Evolutionary conservation across 2,329 filamentous ascomycete species (phyloP).

Genomic region (Fusarium pininemorale): DNA sequence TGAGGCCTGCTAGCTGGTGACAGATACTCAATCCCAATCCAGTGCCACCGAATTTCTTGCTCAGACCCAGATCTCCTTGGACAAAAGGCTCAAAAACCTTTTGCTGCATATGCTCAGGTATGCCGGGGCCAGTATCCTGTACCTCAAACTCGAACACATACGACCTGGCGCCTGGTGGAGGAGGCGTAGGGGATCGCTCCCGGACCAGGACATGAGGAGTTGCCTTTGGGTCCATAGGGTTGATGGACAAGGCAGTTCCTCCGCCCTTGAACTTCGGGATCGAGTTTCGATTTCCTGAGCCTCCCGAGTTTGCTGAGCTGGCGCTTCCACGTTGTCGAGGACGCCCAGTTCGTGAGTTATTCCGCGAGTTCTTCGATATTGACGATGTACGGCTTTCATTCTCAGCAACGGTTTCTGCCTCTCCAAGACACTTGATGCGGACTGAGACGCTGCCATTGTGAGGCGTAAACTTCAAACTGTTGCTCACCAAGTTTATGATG

Average conservation of each 20-base stretch:
- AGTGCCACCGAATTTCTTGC: constrained; percentile 90
- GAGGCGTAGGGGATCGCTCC: constrained; percentile 67
- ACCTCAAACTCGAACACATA: constrained; percentile 88
- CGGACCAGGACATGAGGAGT: constrained; percentile 57
- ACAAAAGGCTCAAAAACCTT: constrained; percentile 95
- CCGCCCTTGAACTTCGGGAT: constrained; percentile 43
- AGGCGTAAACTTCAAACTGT: constrained; percentile 91
- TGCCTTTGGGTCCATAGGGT: constrained; percentile 67
- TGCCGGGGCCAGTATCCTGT: constrained; percentile 87
- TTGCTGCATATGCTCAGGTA: constrained; percentile 78
- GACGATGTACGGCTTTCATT: constrained; percentile 64
- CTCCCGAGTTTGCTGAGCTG: constrained; percentile 60
- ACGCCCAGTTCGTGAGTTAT: constrained; percentile 53
- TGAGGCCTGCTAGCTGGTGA: constrained; percentile 82
- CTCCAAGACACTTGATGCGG: constrained; percentile 77
- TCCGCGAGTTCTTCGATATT: constrained; percentile 58
- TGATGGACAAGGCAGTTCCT: constrained; percentile 68
- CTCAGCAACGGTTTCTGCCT: constrained; percentile 56
- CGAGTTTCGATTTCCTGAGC: constrained; percentile 51
- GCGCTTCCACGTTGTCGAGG: constrained; percentile 59
- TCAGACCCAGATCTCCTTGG: constrained; percentile 88
- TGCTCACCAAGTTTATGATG: constrained; percentile 92
- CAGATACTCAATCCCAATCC: constrained; percentile 90
- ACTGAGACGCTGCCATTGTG: constrained; percentile 78
- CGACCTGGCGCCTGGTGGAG: constrained; percentile 70